phyloP scores from a whole-genome alignment of 2,329 filamentous ascomycete genomes.

The Apiospora sp. region DNA sequence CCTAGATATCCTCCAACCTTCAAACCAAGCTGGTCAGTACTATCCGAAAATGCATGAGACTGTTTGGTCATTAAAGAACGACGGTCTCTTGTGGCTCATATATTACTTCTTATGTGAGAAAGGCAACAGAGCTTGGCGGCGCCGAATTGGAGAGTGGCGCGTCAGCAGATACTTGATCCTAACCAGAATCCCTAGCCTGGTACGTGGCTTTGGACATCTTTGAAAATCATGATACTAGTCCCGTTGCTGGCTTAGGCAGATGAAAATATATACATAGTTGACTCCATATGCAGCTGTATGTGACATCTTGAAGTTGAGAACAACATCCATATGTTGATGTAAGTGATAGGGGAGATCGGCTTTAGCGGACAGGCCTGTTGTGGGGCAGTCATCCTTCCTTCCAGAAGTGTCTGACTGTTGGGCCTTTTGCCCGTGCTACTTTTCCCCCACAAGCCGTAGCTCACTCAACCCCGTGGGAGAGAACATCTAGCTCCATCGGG shows the following conservation, averaged over 20 bases:
- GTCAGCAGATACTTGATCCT: not conserved
- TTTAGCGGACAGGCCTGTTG: constrained; percentile 1
- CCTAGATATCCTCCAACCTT: too few species aligned
- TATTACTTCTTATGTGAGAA: not conserved
- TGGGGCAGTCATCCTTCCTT: not conserved
- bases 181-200: not conserved
- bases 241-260: too few species aligned
- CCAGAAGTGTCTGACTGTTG: not conserved
- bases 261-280: too few species aligned
- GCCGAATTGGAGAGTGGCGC: not conserved
- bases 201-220: not conserved
- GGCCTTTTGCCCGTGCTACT: not conserved
- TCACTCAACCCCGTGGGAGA: constrained; percentile 1
- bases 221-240: too few species aligned
- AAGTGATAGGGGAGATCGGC: not conserved
- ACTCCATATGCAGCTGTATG: too few species aligned
- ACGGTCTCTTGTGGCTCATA: not conserved
- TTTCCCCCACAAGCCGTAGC: constrained; percentile 11
- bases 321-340: too few species aligned
- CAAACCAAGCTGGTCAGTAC: too few species aligned
- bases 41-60: too few species aligned
- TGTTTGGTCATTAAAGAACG: not conserved
- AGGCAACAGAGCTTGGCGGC: not conserved
- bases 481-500: not conserved
- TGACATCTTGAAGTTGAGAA: too few species aligned